Percentiles rank a stretch among this genome's conserved stretches.
These are phyloP conservation scores for Neostapfia colusana DNA, from an alignment of 176 grass and related monocot genomes.

Conservation along the genomic window DNA sequence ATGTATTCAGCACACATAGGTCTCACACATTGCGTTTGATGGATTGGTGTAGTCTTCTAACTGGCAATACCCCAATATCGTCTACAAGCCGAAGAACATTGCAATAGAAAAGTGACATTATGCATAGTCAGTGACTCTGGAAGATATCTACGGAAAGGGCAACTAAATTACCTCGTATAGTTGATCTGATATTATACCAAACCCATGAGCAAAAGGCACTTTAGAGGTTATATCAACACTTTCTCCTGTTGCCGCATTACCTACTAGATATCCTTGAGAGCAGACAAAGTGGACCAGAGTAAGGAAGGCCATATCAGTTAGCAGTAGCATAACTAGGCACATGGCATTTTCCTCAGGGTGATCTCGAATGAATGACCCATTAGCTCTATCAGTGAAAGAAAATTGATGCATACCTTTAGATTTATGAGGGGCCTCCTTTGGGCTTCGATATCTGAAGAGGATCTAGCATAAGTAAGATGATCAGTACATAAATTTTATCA, in stretches of 20 bases:
- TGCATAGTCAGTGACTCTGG: not conserved
- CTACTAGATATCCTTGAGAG: constrained; percentile 45
- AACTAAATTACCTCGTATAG: constrained; percentile 47
- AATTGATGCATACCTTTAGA: constrained; percentile 30
- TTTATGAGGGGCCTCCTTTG: not conserved
- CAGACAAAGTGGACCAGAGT: not conserved
- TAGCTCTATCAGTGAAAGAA: not conserved
- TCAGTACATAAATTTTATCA: not conserved
- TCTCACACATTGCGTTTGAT: constrained; percentile 22
- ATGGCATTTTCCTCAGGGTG: not conserved
- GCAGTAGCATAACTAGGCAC: not conserved
- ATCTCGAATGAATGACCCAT: too few relatives aligned
- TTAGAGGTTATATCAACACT: not conserved
- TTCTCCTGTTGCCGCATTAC: constrained; percentile 44
- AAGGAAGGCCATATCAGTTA: not conserved
- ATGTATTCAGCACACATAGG: too few relatives aligned
- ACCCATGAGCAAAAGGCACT: constrained; percentile 54
- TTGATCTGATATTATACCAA: constrained; percentile 60
- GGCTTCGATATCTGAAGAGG: constrained; percentile 31
- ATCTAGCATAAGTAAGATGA: not conserved
- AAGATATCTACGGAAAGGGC: not conserved
- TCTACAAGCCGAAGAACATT: not conserved
- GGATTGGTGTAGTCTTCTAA: constrained; percentile 47
- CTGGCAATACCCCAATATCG: constrained; percentile 21
- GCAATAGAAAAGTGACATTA: not conserved